These are phyloP conservation scores for Thoreauomyces humboldtii DNA, from an alignment of 192 early-diverging fungal genomes.

Conservation along the genomic window DNA sequence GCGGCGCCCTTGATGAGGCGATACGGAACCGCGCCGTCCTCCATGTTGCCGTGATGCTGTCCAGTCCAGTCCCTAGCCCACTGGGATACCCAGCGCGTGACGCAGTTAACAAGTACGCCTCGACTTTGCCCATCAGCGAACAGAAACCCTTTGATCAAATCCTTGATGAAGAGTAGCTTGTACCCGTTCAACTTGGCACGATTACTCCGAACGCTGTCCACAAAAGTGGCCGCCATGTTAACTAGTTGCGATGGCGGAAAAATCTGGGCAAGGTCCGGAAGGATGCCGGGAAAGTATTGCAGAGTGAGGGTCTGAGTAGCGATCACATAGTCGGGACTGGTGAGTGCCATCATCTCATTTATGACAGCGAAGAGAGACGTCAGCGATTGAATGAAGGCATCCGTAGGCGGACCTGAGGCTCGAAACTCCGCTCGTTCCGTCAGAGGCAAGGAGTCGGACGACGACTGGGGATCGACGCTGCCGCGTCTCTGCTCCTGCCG, in stretches of 20 bases:
- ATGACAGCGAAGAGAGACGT: constrained; percentile 40
- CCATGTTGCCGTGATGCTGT: constrained; percentile 10
- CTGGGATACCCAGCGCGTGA: constrained; percentile 41
- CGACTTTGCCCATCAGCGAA: constrained; percentile 35
- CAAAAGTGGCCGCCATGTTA: constrained; percentile 31
- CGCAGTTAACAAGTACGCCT: constrained; percentile 25
- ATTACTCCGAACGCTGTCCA: constrained; percentile 29
- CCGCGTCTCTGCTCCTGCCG: neutral
- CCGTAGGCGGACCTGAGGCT: constrained; percentile 5
- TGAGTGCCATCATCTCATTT: constrained; percentile 49
- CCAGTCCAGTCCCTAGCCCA: constrained; percentile 18
- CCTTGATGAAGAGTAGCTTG: constrained; percentile 40
- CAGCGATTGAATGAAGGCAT: constrained; percentile 49
- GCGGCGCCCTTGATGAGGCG: neutral
- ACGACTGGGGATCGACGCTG: neutral
- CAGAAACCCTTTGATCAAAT: constrained; percentile 35
- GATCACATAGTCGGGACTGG: constrained; percentile 52
- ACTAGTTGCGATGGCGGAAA: constrained; percentile 29
- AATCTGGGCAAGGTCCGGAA: constrained; percentile 42
- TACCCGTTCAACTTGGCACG: constrained; percentile 32
- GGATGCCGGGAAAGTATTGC: constrained; percentile 37
- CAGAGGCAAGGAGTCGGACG: neutral
- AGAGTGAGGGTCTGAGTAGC: constrained; percentile 59
- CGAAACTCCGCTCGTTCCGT: neutral
- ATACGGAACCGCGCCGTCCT: neutral